These are phyloP conservation scores for Skeletonema potamos DNA, from an alignment of 108 stramenopile species.

Conservation along the genomic window DNA sequence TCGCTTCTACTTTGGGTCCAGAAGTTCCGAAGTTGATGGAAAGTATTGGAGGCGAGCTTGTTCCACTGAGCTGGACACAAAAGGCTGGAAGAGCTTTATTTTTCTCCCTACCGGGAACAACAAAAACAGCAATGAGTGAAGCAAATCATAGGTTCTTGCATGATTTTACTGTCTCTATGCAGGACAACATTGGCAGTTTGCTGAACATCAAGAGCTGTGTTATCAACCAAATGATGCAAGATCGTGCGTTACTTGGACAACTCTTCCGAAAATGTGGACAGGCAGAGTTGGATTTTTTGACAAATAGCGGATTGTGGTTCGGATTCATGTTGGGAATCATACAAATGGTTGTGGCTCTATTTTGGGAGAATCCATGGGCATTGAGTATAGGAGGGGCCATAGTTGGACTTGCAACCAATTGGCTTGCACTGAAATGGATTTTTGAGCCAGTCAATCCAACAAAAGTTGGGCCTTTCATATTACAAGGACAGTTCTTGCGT, in stretches of 20 bases:
- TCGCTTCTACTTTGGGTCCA: slow-evolving; percentile 65
- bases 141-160: slow-evolving; percentile 55
- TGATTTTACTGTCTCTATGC: slow-evolving; percentile 63
- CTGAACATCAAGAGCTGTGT: slow-evolving; percentile 83
- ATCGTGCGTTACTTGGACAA: slow-evolving; percentile 70
- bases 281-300: slow-evolving; percentile 82
- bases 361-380: slow-evolving; percentile 94
- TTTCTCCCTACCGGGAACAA: slow-evolving; percentile 30
- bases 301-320: slow-evolving; percentile 92
- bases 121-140: slow-evolving; percentile 29
- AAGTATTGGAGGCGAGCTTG: slow-evolving; percentile 56
- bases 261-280: slow-evolving; percentile 82
- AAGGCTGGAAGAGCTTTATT: slow-evolving; percentile 35
- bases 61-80: slow-evolving; percentile 24
- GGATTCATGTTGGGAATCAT: slow-evolving; percentile 90
- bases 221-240: slow-evolving; percentile 84
- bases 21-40: slow-evolving; percentile 71
- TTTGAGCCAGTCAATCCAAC: slow-evolving; percentile 93
- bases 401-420: slow-evolving; percentile 92
- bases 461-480: slow-evolving; percentile 83
- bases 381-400: slow-evolving; percentile 87
- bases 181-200: slow-evolving; percentile 68
- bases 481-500: slow-evolving; percentile 92
- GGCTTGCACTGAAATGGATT: slow-evolving; percentile 93
- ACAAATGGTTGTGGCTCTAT: slow-evolving; percentile 92